These are phyloP conservation scores for Fusarium pseudocircinatum DNA, from an alignment of 2,329 filamentous ascomycete genomes.

Conservation along the genomic window DNA sequence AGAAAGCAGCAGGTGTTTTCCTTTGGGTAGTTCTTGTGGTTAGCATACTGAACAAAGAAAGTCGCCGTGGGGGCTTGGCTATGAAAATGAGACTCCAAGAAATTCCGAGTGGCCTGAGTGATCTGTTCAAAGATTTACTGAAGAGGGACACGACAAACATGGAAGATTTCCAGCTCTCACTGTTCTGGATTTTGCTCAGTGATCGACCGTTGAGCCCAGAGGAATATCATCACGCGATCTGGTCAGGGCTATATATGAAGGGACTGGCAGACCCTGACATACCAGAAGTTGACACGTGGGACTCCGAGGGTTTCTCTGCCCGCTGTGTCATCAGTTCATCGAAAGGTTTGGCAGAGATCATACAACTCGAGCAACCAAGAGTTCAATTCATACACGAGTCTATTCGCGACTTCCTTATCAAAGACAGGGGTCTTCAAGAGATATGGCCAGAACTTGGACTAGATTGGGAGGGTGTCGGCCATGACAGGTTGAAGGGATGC, in stretches of 20 bases:
- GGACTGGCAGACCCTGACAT: fast-evolving
- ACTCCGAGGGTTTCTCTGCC: not conserved
- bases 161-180: slow-evolving; percentile 54
- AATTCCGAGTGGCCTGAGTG: slow-evolving; percentile 52
- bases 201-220: slow-evolving; percentile 51
- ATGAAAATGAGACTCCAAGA: slow-evolving; percentile 45
- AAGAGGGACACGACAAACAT: slow-evolving; percentile 56
- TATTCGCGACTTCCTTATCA: slow-evolving; percentile 58
- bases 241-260: not conserved
- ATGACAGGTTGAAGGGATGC: slow-evolving; percentile 3
- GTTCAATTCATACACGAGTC: slow-evolving; percentile 67
- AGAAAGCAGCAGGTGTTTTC: slow-evolving; percentile 55
- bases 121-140: slow-evolving; percentile 63
- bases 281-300: slow-evolving; percentile 32
- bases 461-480: not conserved
- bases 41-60: slow-evolving; percentile 50
- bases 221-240: slow-evolving; percentile 54
- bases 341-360: slow-evolving; percentile 60
- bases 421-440: slow-evolving; percentile 43
- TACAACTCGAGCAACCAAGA: slow-evolving; percentile 38
- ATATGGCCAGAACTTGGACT: slow-evolving; percentile 24
- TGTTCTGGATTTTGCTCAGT: slow-evolving; percentile 64
- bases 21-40: slow-evolving; percentile 52
- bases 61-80: slow-evolving; percentile 38
- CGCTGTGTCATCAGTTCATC: slow-evolving; percentile 54